These are phyloP conservation scores for Aspergillus ostianus DNA, from an alignment of 495 filamentous ascomycete species.

Conservation along the genomic window DNA sequence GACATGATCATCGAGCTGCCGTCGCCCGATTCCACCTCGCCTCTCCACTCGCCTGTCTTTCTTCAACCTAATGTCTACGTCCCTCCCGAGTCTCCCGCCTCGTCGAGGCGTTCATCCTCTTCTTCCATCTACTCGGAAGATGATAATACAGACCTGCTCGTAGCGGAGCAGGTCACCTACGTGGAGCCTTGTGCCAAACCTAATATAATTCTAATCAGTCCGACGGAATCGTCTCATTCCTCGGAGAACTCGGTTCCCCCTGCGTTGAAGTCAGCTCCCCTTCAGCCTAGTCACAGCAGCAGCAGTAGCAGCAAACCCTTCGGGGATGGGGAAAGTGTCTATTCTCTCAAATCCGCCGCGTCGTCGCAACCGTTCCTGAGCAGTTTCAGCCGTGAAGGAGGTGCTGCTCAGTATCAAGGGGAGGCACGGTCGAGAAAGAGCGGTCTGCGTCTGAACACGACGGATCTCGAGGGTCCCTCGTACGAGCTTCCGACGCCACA, in stretches of 20 bases:
- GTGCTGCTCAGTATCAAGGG: no score
- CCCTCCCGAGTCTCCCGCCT: slow-evolving; percentile 25
- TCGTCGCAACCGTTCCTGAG: neutral
- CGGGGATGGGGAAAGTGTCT: neutral
- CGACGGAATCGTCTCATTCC: slow-evolving; percentile 13
- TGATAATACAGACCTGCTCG: slow-evolving; percentile 37
- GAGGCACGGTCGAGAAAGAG: slow-evolving; percentile 6
- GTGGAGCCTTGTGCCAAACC: slow-evolving; percentile 36
- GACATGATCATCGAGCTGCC: slow-evolving; percentile 41
- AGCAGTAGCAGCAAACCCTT: neutral
- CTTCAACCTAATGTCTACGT: slow-evolving; percentile 37
- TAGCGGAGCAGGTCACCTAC: slow-evolving; percentile 37
- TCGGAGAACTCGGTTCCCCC: neutral
- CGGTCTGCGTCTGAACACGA: neutral
- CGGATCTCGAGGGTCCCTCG: neutral
- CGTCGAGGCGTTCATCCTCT: slow-evolving; percentile 19
- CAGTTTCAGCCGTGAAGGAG: neutral
- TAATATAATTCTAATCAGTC: slow-evolving; percentile 39
- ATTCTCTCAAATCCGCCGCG: neutral
- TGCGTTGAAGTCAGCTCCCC: neutral
- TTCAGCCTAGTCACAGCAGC: neutral
- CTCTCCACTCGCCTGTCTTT: slow-evolving; percentile 34
- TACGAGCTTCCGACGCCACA: neutral
- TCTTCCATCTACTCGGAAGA: slow-evolving; percentile 31
- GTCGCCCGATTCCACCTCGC: slow-evolving; percentile 30